Conservation (phyloP, 495 filamentous ascomycete genomes). For the Penicillium fimorum region DNA sequence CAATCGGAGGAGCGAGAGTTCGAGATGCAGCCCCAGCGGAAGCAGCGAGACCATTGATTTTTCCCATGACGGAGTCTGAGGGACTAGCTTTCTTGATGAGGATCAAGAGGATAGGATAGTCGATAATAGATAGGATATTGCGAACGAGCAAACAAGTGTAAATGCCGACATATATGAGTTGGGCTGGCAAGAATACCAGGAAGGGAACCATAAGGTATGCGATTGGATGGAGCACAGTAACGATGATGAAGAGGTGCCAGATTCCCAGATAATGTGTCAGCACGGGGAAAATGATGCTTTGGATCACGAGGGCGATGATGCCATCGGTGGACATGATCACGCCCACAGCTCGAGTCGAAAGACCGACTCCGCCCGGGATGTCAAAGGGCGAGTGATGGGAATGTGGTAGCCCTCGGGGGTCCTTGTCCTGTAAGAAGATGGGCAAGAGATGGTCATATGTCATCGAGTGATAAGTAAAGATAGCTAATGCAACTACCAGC, state of each 20-base stretch:
- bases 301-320: constrained; percentile 73
- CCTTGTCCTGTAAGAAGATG: constrained; percentile 78
- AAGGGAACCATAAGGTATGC: constrained; percentile 73
- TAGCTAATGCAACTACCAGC: constrained; percentile 68
- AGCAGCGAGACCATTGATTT: constrained; percentile 78
- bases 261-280: constrained; percentile 70
- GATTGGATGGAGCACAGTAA: constrained; percentile 73
- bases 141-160: constrained; percentile 69
- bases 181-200: constrained; percentile 59
- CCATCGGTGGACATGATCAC: constrained; percentile 80
- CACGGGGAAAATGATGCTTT: constrained; percentile 71
- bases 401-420: constrained; percentile 25
- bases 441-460: constrained; percentile 81
- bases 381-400: constrained; percentile 44
- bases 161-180: constrained; percentile 62
- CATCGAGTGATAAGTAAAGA: constrained; percentile 88
- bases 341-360: constrained; percentile 70
- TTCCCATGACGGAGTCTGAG: constrained; percentile 62
- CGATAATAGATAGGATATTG: constrained; percentile 72
- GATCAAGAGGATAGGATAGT: constrained; percentile 77
- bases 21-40: constrained; percentile 75
- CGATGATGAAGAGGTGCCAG: constrained; percentile 67
- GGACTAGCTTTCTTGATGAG: constrained; percentile 82
- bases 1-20: constrained; percentile 72
- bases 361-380: constrained; percentile 71